These are phyloP conservation scores for Massariosphaeria phaeospora DNA, from an alignment of 495 filamentous ascomycete species.

Conservation along the genomic window DNA sequence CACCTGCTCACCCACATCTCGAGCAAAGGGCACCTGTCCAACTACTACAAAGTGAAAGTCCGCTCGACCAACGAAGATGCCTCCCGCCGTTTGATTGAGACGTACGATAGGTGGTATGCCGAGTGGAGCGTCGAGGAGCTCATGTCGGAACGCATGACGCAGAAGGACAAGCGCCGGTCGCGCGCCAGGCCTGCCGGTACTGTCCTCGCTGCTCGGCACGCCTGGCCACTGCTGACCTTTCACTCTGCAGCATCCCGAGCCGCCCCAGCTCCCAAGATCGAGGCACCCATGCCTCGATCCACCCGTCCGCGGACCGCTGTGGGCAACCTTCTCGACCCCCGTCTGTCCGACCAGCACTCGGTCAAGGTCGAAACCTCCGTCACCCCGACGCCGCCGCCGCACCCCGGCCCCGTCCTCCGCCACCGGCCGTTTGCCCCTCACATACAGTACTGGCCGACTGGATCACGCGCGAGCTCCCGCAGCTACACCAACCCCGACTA, in stretches of 20 bases:
- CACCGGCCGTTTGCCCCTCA: conserved; percentile 39
- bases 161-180: conserved; percentile 59
- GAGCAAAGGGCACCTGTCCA: conserved; percentile 76
- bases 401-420: conserved; percentile 16
- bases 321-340: conserved; percentile 26
- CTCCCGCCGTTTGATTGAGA: conserved; percentile 48
- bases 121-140: conserved; percentile 58
- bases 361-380: conserved; percentile 29
- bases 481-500: conserved; percentile 32
- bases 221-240: neutral
- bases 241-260: conserved; percentile 8
- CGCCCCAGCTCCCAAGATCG: conserved; percentile 11
- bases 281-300: conserved; percentile 19
- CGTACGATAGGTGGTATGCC: conserved; percentile 68
- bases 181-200: conserved; percentile 31
- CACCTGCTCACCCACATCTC: conserved; percentile 83
- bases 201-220: neutral
- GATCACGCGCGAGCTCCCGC: conserved; percentile 23
- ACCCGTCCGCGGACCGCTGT: conserved; percentile 15
- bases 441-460: conserved; percentile 37
- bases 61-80: conserved; percentile 52
- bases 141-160: conserved; percentile 63
- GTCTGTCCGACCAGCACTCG: conserved; percentile 31
- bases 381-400: conserved; percentile 23
- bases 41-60: conserved; percentile 68